Base-by-base conservation (phyloP, 441 rosid species). In the Pelargonium myrrhifolium region DNA sequence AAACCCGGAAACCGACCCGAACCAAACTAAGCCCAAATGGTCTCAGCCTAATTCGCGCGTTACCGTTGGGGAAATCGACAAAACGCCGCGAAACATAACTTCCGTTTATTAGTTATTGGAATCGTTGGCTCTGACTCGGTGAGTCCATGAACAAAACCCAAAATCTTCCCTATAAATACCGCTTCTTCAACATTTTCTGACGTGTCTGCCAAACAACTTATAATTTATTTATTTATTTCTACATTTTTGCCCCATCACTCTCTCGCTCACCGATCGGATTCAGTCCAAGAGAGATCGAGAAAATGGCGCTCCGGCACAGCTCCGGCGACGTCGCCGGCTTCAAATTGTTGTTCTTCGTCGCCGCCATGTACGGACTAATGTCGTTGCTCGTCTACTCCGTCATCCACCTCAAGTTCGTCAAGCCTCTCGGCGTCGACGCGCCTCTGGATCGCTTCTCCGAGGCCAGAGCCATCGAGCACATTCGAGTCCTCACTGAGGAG, bases 391-490 rank as follows among this genome's bases (percentile, higher is more conserved):
- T 67, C 59, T 84, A 92, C 83, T 85, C 74, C 51, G 70, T 83
- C 17, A 45, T 89, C 58, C 81, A 89, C 80, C 84, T 80, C 85
- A 87, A 83, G 79, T 81, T 85, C 64, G 71, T 94, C 42, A 64
- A 75, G 67, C 97, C 96, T n/a, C 92, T 94, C 18, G 88, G 72
- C 9, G 15, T 69, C 22, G 85, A 89, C 79, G 98, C 98, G 3
- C 93, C 98, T 51, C 83, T 80, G 4, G 89, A 90, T 79, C 96
- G 91, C 3, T 94, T 94, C 83, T 89, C 99, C 51, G 97, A 87
- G 78, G 97, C 90, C 35, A 79, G 98, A 82, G 98, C 98, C 51
- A 65, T 94, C 31, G 77, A 89, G 56, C 98, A 92, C 65, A 86
- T 94, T 78, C 96, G 95, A 10, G 84, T 84, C 18, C 80, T 92